Evolutionary conservation across 2,329 filamentous ascomycete genomes (phyloP).

Genomic region (Anthostomella pinea): DNA sequence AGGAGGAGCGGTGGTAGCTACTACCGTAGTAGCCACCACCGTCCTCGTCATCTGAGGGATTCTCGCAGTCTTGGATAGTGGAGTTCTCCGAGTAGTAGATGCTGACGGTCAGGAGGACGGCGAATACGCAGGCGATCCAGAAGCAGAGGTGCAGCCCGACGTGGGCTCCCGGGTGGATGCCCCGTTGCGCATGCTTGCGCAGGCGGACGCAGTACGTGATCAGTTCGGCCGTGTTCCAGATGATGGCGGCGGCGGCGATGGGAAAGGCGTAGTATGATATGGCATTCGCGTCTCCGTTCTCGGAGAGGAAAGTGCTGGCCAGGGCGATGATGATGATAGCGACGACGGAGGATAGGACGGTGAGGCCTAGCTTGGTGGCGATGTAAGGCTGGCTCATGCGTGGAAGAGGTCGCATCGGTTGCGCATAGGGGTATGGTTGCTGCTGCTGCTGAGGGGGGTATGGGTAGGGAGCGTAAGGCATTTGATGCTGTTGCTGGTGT

Average conservation of each 20-base stretch:
- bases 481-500: slow-evolving; percentile 15
- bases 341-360: slow-evolving; percentile 18
- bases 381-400: slow-evolving; percentile 23
- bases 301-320: slow-evolving; percentile 18
- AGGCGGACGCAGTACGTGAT: slow-evolving; percentile 26
- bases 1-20: slow-evolving; percentile 8
- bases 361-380: slow-evolving; percentile 23
- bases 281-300: slow-evolving; percentile 3
- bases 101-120: slow-evolving; percentile 15
- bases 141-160: slow-evolving; percentile 28
- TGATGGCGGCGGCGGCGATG: slow-evolving; percentile 22
- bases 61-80: slow-evolving; percentile 4
- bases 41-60: slow-evolving; percentile 4
- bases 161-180: slow-evolving; percentile 32
- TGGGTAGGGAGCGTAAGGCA: slow-evolving; percentile 17
- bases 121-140: slow-evolving; percentile 26
- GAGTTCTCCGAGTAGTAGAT: slow-evolving; percentile 4
- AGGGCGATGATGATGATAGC: slow-evolving; percentile 25
- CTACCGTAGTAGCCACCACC: slow-evolving; percentile 1
- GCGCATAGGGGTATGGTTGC: slow-evolving; percentile 17
- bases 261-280: slow-evolving; percentile 18
- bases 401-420: slow-evolving; percentile 24
- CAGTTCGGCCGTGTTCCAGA: slow-evolving; percentile 30
- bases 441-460: slow-evolving; percentile 16
- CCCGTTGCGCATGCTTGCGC: slow-evolving; percentile 22